A percentile compares a stretch with the other conserved stretches of the same genome.
phyloP scores from a whole-genome alignment of 305 asterid species.

The Fraxinus sp. region DNA sequence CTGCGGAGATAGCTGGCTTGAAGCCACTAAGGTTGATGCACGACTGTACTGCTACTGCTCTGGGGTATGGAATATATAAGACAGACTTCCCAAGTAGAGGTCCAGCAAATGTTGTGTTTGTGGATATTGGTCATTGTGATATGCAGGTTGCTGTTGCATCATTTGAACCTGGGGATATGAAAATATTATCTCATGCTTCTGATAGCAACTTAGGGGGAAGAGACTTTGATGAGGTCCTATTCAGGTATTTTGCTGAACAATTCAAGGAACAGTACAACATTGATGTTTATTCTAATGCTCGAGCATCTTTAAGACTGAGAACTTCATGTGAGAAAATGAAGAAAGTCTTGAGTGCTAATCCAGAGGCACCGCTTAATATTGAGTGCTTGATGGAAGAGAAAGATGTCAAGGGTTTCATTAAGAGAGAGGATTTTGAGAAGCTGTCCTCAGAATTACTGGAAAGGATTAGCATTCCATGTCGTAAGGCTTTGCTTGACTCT shows the following conservation, averaged over 20 bases:
- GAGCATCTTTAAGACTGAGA: constrained; percentile 86
- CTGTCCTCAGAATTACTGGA: constrained; percentile 66
- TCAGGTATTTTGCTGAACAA: constrained; percentile 65
- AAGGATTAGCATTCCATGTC: constrained; percentile 68
- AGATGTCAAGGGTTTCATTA: constrained; percentile 84
- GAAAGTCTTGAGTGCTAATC: constrained; percentile 94
- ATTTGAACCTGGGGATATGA: constrained; percentile 73
- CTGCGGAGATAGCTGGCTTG: constrained; percentile 91
- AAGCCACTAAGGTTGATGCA: constrained; percentile 79
- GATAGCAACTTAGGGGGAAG: constrained; percentile 90
- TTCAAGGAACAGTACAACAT: constrained; percentile 69
- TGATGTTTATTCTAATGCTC: constrained; percentile 74
- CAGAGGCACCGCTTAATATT: constrained; percentile 86
- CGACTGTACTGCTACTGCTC: constrained; percentile 88
- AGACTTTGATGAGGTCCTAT: constrained; percentile 86
- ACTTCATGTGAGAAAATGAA: constrained; percentile 91
- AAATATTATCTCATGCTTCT: constrained; percentile 77
- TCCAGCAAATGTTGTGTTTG: constrained; percentile 70
- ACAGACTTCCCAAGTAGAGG: constrained; percentile 55
- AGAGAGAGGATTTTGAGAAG: constrained; percentile 89
- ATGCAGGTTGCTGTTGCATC: constrained; percentile 85
- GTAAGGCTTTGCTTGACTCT: constrained; percentile 67
- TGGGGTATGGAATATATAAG: constrained; percentile 93
- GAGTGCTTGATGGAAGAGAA: constrained; percentile 99
- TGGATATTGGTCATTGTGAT: constrained; percentile 93